Evolutionary conservation across 179 eudicot species (phyloP), one percentile per base, ranked within the genome.

Genomic region (Nepenthes alata): DNA sequence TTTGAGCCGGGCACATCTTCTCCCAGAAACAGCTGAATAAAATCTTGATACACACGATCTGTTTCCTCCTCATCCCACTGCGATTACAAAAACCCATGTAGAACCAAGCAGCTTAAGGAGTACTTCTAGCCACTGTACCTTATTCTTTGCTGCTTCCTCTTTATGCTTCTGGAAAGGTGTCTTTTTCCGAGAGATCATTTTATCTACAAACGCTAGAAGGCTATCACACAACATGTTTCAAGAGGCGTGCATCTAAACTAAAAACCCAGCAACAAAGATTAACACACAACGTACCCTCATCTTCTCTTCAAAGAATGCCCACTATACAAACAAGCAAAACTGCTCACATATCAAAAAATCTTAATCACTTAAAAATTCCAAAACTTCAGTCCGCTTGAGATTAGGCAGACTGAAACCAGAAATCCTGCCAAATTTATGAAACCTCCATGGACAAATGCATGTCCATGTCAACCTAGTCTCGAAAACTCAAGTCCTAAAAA

Each of bases 101-200:
- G 13, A 64, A 35, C 41, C 50, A 47, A 14, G 63, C 36, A 58
- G 55, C 36, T 44, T 35, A 49, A 10, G 25, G 15, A 25, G 25
- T 25, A 25, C 25, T 25, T 25, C 45, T 45, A 61, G 64, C 2
- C 5, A 45, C 3, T 60, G 44, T 67, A 82, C 97, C 89, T 89
- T 89, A 72, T 89, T 89, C 71, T 87, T 89, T 5, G 95, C 97
- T 63, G 81, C 95, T 73, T 89, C 89, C 73, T 91, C 98, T 66
- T 91, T 81, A 59, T 91, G 98, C 80, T 91, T 91, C 70, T 91
- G 93, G 55, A 89, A 91, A 39, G 96, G 98, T 1, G 98, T 91
- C 76, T 87, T 85, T 76, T 85, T 85, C 69, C 91, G 71, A 52
- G 0, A 74, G 75, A 85, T 89, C 96, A 91, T 91, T 54, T 67